Conservation (phyloP, 768 basidiomycete genomes). For the Auricularia sp. region DNA sequence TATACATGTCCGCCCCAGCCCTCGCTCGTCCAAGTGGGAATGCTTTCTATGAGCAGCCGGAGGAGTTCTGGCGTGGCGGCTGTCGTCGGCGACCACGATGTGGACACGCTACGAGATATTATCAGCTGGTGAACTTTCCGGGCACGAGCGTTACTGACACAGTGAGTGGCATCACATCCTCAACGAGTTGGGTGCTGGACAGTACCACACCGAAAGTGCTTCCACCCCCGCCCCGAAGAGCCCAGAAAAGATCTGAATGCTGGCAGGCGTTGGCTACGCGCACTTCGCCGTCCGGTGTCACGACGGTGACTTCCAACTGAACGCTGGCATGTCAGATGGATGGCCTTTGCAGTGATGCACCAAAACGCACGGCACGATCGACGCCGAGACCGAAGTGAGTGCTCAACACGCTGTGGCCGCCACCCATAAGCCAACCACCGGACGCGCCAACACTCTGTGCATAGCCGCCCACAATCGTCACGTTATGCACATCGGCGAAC, state of each 20-base stretch:
- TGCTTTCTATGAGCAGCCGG: not conserved
- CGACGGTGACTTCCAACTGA: conserved; percentile 33
- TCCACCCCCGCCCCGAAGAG: conserved; percentile 43
- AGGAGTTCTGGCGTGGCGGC: not conserved
- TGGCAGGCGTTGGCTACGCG: conserved; percentile 36
- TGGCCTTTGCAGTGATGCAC: too few relatives aligned
- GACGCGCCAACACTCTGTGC: conserved; percentile 1
- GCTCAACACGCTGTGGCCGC: conserved; percentile 2
- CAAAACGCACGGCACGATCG: conserved; percentile 11
- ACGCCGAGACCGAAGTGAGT: conserved; percentile 2
- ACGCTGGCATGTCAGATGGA: too few relatives aligned
- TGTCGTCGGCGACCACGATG: not conserved
- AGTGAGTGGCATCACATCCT: not conserved
- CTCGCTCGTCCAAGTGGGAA: not conserved
- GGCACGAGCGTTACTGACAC: too few relatives aligned
- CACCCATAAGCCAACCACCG: conserved; percentile 4
- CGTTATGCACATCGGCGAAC: conserved; percentile 1
- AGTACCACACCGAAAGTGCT: conserved; percentile 38
- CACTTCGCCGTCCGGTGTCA: conserved; percentile 40
- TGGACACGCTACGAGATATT: not conserved
- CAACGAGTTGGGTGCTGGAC: not conserved
- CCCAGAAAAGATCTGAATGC: conserved; percentile 44
- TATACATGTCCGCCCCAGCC: not conserved
- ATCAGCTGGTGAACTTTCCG: too few relatives aligned
- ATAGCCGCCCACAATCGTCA: conserved; percentile 4